These are phyloP conservation scores for Rhazya stricta DNA, from an alignment of 257 asterid genomes.

Conservation along the genomic window DNA sequence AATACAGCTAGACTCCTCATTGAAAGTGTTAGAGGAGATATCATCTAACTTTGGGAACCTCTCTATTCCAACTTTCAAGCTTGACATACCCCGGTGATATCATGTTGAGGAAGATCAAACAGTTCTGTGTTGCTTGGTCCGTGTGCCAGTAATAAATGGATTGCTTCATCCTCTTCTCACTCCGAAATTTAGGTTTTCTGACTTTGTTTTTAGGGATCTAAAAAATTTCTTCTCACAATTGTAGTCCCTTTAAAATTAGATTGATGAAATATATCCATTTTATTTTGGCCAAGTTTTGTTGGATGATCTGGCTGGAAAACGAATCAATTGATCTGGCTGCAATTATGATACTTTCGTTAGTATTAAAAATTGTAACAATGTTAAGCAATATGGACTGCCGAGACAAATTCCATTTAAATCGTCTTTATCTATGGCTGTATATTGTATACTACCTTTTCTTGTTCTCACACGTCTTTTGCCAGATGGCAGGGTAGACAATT, in stretches of 20 bases:
- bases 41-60: no score
- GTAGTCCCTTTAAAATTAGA: not conserved
- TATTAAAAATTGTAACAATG: not conserved
- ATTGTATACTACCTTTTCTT: not conserved
- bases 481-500: conserved; percentile 68
- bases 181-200: not conserved
- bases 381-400: not conserved
- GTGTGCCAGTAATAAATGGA: not conserved
- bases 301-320: not conserved
- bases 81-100: not conserved
- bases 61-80: not conserved
- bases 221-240: not conserved
- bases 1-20: not conserved
- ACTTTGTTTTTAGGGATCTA: not conserved
- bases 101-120: not conserved
- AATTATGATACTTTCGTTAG: not conserved
- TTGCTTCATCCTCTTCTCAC: not conserved
- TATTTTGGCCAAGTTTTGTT: not conserved
- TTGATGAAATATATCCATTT: not conserved
- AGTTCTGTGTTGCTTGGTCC: not conserved
- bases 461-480: conserved; percentile 7
- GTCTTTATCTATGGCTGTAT: not conserved
- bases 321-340: not conserved
- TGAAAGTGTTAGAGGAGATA: not conserved
- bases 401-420: not conserved